phyloP scores from a whole-genome alignment of 495 filamentous ascomycete species.

The Aspergillus ellipticus region DNA sequence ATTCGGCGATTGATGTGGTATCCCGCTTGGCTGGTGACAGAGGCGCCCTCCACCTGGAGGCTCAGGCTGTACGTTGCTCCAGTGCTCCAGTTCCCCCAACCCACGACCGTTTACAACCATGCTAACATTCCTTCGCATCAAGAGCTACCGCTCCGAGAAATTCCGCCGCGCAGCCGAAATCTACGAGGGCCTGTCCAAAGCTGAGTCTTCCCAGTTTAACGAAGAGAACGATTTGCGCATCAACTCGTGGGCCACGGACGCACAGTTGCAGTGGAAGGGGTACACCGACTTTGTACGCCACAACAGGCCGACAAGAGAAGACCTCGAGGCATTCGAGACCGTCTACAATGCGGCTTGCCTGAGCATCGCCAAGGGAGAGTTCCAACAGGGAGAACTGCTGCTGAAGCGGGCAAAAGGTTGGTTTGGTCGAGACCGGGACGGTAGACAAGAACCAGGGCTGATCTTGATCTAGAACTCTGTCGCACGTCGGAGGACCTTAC shows the following conservation, averaged over 20 bases:
- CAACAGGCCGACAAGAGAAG: slow-evolving; percentile 63
- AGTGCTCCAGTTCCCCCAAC: background rate
- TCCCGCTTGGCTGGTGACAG: slow-evolving; percentile 48
- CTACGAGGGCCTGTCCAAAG: slow-evolving; percentile 59
- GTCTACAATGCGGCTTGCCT: slow-evolving; percentile 89
- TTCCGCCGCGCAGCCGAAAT: slow-evolving; percentile 68
- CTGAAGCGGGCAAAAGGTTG: slow-evolving; percentile 74
- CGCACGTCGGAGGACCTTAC: slow-evolving; percentile 76
- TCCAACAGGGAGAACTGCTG: slow-evolving; percentile 69
- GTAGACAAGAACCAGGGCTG: slow-evolving; percentile 10
- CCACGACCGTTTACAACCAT: background rate
- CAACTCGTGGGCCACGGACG: slow-evolving; percentile 74
- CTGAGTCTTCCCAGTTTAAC: slow-evolving; percentile 45
- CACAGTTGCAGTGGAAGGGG: slow-evolving; percentile 83
- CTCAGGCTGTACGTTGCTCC: slow-evolving; percentile 66
- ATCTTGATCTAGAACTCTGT: slow-evolving; percentile 61
- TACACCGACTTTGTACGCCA: slow-evolving; percentile 47
- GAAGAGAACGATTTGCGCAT: slow-evolving; percentile 87
- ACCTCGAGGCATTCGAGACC: slow-evolving; percentile 88
- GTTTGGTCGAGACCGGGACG: slow-evolving; percentile 9
- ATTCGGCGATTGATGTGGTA: slow-evolving; percentile 61
- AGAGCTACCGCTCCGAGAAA: slow-evolving; percentile 79
- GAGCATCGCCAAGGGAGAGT: slow-evolving; percentile 75
- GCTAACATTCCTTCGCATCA: slow-evolving; percentile 9
- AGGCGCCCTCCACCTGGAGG: slow-evolving; percentile 77